Evolutionary conservation across 2,329 filamentous ascomycete genomes (phyloP).

Genomic region (Parastagonospora avenae): DNA sequence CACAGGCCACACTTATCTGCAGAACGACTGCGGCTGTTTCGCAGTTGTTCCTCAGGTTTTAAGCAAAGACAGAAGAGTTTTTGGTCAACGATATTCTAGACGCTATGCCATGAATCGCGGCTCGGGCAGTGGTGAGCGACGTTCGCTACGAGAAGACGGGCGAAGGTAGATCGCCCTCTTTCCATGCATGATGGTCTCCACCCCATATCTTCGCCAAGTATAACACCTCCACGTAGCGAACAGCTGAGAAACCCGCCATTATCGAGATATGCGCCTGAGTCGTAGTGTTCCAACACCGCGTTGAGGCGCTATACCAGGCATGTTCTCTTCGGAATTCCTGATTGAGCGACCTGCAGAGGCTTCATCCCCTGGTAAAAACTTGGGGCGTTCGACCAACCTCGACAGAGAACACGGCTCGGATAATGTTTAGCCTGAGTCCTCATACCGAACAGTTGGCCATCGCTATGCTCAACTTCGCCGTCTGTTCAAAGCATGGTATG

Average conservation of each 20-base stretch:
- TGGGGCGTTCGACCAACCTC: slow-evolving; percentile 9
- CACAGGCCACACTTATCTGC: slow-evolving; percentile 9
- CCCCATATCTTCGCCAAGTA: slow-evolving; percentile 1
- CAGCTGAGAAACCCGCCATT: neutral
- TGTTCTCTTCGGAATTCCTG: slow-evolving; percentile 9
- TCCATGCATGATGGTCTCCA: slow-evolving; percentile 2
- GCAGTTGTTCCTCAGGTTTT: too few relatives aligned
- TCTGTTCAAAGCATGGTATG: slow-evolving; percentile 1
- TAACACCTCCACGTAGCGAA: neutral
- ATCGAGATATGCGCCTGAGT: slow-evolving; percentile 13
- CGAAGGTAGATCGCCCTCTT: slow-evolving; percentile 4
- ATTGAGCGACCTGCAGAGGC: slow-evolving; percentile 13
- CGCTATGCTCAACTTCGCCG: slow-evolving; percentile 2
- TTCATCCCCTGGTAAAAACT: slow-evolving; percentile 7
- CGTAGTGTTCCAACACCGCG: slow-evolving; percentile 7
- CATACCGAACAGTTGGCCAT: slow-evolving; percentile 6
- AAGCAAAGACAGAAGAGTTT: too few relatives aligned
- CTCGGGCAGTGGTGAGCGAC: too few relatives aligned
- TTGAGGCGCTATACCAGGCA: slow-evolving; percentile 11
- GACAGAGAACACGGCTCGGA: slow-evolving; percentile 12
- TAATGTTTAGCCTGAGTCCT: neutral
- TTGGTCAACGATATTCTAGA: neutral
- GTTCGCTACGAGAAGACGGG: too few relatives aligned
- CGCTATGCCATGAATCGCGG: neutral
- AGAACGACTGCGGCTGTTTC: slow-evolving; percentile 4